Evolutionary conservation across 2,329 filamentous ascomycete genomes (phyloP).

Genomic region (Paracorniculantispora psalliotae): DNA sequence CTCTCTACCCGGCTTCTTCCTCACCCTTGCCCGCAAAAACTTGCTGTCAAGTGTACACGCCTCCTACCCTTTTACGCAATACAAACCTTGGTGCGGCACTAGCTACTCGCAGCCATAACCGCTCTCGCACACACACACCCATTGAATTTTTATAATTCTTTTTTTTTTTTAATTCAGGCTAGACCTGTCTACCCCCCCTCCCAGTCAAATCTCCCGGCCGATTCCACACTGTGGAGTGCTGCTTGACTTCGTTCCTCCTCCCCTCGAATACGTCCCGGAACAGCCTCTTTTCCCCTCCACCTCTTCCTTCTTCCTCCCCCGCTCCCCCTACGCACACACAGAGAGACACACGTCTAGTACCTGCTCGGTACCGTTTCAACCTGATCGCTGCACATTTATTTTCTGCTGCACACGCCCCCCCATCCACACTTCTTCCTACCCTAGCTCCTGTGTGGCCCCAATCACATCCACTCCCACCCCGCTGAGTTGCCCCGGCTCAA

Average conservation of each 20-base stretch:
- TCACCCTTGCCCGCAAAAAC: not conserved
- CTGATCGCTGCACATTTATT: not conserved
- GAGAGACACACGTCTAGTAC: not conserved
- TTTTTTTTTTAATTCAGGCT: not conserved
- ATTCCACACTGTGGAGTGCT: slow-evolving; percentile 14
- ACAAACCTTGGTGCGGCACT: slow-evolving; percentile 11
- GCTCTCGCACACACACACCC: not conserved
- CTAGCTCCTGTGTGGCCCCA: not conserved
- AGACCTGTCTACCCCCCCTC: not conserved
- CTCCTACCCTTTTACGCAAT: slow-evolving; percentile 10
- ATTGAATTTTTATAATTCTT: too few relatives aligned
- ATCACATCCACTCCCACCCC: slow-evolving; percentile 10
- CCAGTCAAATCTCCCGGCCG: slow-evolving; percentile 14
- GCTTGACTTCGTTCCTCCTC: not conserved
- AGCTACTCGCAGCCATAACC: not conserved
- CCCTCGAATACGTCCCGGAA: slow-evolving; percentile 15
- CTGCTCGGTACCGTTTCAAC: slow-evolving; percentile 11
- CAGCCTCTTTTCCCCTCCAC: not conserved
- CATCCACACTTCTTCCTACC: not conserved
- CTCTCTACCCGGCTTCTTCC: not conserved
- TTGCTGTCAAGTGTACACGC: not conserved
- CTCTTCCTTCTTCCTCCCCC: not conserved
- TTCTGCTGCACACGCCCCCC: slow-evolving; percentile 12
- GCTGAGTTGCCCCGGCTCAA: slow-evolving; percentile 12
- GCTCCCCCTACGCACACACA: not conserved